These are phyloP conservation scores for Wickerhamomyces xylosicus DNA, from an alignment of 805 yeast species.

Conservation along the genomic window DNA sequence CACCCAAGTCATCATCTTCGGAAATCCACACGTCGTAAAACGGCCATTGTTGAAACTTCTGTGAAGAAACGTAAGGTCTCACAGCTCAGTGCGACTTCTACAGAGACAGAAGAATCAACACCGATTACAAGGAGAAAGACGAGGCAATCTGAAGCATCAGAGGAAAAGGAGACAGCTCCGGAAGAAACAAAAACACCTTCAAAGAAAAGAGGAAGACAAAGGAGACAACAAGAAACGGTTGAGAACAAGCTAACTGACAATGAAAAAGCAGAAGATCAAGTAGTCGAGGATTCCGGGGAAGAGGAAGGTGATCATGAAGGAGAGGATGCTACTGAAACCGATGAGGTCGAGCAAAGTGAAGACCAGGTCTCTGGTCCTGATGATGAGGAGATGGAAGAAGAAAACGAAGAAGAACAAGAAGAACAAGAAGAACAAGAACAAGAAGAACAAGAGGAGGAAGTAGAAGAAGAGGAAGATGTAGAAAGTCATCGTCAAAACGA, in stretches of 20 bases:
- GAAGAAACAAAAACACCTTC: too few species aligned
- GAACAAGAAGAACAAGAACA: slow-evolving; percentile 9
- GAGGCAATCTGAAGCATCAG: slow-evolving; percentile 6
- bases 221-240: too few species aligned
- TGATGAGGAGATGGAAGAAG: slow-evolving; percentile 4
- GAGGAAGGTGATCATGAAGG: slow-evolving; percentile 2
- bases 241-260: too few species aligned
- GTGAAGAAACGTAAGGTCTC: not conserved
- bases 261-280: slow-evolving; percentile 2
- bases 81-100: too few species aligned
- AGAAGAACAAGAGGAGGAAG: slow-evolving; percentile 7
- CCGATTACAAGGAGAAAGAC: slow-evolving; percentile 1
- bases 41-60: not conserved
- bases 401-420: slow-evolving; percentile 5
- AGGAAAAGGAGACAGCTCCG: slow-evolving; percentile 1
- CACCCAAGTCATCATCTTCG: not conserved
- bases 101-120: too few species aligned
- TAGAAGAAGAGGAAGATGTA: slow-evolving; percentile 3
- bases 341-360: slow-evolving; percentile 1
- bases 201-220: not conserved
- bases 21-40: not conserved
- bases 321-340: slow-evolving; percentile 2
- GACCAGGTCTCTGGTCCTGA: slow-evolving; percentile 4
- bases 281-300: slow-evolving; percentile 3
- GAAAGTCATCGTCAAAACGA: slow-evolving; percentile 2